phyloP scores from a whole-genome alignment of 2,329 filamentous ascomycete species.

The Eurotiales sp. region DNA sequence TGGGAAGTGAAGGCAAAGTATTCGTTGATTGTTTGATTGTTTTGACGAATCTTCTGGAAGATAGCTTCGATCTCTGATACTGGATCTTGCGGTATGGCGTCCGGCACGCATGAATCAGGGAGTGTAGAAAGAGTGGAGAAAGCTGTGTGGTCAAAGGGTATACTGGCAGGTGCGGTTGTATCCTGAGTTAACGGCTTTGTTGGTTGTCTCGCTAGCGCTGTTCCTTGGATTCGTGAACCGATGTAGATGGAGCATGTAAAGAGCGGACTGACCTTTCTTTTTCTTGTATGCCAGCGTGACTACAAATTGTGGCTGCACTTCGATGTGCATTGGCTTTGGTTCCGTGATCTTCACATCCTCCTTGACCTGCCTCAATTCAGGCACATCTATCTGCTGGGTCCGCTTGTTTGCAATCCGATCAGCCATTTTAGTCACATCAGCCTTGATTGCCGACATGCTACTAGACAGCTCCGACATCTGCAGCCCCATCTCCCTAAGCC shows the following conservation, averaged over 20 bases:
- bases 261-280: conserved; percentile 1
- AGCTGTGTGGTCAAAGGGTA: background rate
- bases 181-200: background rate
- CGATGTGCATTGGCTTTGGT: background rate
- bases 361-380: background rate
- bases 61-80: background rate
- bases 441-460: conserved; percentile 3
- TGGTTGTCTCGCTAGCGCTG: background rate
- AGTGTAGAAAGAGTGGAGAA: background rate
- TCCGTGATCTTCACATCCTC: background rate
- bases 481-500: background rate
- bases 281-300: background rate
- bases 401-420: background rate
- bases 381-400: background rate
- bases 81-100: background rate
- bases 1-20: conserved; percentile 26
- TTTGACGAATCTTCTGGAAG: conserved; percentile 21
- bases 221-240: background rate
- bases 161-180: background rate
- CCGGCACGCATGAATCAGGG: conserved; percentile 5
- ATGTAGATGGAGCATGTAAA: background rate
- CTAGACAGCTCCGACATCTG: conserved; percentile 5
- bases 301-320: background rate
- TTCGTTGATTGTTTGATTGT: conserved; percentile 18
- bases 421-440: background rate